Evolutionary conservation across 176 grass and related monocot genomes (phyloP).

Genomic region (Neostapfia colusana): DNA sequence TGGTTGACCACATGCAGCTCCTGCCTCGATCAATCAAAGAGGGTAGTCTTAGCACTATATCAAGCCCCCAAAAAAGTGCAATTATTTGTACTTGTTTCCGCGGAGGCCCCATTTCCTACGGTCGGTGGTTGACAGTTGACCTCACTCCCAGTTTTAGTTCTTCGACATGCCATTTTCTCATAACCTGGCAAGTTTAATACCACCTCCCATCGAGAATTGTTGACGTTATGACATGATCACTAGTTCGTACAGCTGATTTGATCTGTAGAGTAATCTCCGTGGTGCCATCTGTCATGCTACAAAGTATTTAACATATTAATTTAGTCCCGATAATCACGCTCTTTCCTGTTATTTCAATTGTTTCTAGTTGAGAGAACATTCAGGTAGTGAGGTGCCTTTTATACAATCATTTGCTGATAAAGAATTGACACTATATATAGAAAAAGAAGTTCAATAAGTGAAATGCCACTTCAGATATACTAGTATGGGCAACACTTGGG

Average conservation of each 20-base stretch:
- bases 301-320: not conserved
- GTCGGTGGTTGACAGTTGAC: conserved; percentile 46
- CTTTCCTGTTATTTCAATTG: not conserved
- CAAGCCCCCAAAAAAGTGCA: not conserved
- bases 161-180: conserved; percentile 3
- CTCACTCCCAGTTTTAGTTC: not conserved
- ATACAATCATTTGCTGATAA: not conserved
- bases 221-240: too few relatives aligned
- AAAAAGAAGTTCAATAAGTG: not conserved
- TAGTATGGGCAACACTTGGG: not conserved
- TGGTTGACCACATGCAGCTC: conserved; percentile 36
- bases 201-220: too few relatives aligned
- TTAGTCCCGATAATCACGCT: not conserved
- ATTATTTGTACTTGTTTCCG: conserved; percentile 31
- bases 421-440: not conserved
- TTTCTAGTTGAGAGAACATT: not conserved
- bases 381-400: not conserved
- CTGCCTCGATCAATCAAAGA: conserved; percentile 32
- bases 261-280: not conserved
- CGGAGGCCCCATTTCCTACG: conserved; percentile 23
- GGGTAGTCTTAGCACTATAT: conserved; percentile 9
- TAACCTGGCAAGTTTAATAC: not conserved
- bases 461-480: not conserved
- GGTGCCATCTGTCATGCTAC: not conserved
- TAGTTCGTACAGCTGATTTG: not conserved